Evolutionary conservation across 768 basidiomycete species (phyloP), one percentile per base, ranked within the genome.

Genomic region (Hydnum rufescens): DNA sequence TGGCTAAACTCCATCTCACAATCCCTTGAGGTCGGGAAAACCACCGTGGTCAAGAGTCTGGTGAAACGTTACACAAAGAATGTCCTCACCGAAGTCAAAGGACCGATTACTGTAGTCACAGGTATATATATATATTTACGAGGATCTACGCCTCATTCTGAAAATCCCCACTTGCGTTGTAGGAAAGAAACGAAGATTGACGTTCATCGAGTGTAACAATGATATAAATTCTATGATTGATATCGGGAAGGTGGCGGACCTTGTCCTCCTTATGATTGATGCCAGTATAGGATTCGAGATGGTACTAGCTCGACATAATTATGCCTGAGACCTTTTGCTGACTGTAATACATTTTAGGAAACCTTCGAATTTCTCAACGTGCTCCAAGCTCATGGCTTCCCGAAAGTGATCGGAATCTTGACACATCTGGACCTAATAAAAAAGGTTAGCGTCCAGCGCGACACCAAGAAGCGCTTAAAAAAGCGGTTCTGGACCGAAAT

Each of bases 401-500:
- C 95, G 2, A 99, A 97, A 71, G 89, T 97, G 59, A 88, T 99
- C 56, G 93, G 95, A 53, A 67, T 99, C 54, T 82, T 99, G 46
- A 82, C 89, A 46, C 95, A 99, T 65, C 78, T 97, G 39, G 95
- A 97, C 66, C 80, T 99, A 57, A 84, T 99, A 58, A 95, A 95
- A 71, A 92, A 89, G 62, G 74, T 82, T 3, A 72, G 83, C 0
- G 80, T 80, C 3, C 77, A 97, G 36, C 82, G 81, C 53, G 76
- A 77, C 49, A 89, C 88, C 51, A 99, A 97, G 69, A 95, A 95
- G 61, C 68, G 80, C 0, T 75, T 99, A 34, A 99, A 99, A 67
- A 95, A 88, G 62, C 85, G 95, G 5, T 99, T 99, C 69, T 99
- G 95, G 95, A 88, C 92, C 0, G 95, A 99, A 66, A 97, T 99